Evolutionary conservation across 768 basidiomycete genomes (phyloP).

Genomic region (Mycena leptocephala): DNA sequence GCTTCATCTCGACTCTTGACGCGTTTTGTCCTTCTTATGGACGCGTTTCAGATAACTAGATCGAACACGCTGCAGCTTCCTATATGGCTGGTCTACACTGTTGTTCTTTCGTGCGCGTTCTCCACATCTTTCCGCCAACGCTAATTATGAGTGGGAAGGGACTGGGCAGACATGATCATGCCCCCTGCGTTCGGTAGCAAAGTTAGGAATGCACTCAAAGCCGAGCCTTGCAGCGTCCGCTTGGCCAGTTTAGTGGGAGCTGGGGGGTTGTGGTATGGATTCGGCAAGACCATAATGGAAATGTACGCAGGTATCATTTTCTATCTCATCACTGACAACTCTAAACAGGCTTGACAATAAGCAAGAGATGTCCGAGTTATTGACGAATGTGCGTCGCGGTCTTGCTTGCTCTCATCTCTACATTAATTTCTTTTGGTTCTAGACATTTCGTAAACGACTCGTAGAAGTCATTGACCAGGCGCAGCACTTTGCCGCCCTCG

Average conservation of each 20-base stretch:
- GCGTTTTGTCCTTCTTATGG: constrained; percentile 23
- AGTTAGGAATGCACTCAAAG: constrained; percentile 90
- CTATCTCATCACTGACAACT: background rate
- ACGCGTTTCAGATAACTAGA: constrained; percentile 76
- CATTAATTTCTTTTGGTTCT: background rate
- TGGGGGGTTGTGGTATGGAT: constrained; percentile 93
- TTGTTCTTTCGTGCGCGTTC: constrained; percentile 60
- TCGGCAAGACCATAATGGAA: constrained; percentile 89
- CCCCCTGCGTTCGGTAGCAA: constrained; percentile 83
- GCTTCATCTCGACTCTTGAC: constrained; percentile 42
- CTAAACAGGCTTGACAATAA: constrained; percentile 79
- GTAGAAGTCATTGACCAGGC: constrained; percentile 90
- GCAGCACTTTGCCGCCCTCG: constrained; percentile 87
- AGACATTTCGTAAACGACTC: constrained; percentile 87
- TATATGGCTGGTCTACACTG: constrained; percentile 92
- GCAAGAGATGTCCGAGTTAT: constrained; percentile 80
- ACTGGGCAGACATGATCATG: constrained; percentile 92
- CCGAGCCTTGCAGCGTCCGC: constrained; percentile 89
- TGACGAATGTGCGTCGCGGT: constrained; percentile 71
- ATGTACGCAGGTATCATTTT: constrained; percentile 64
- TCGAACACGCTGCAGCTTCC: constrained; percentile 87
- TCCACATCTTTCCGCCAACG: constrained; percentile 66
- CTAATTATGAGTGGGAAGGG: constrained; percentile 59
- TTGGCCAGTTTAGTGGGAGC: constrained; percentile 89
- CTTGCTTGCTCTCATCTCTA: background rate